Evolutionary conservation across 2,329 filamentous ascomycete genomes (phyloP).

Genomic region (Aureobasidium sp.): DNA sequence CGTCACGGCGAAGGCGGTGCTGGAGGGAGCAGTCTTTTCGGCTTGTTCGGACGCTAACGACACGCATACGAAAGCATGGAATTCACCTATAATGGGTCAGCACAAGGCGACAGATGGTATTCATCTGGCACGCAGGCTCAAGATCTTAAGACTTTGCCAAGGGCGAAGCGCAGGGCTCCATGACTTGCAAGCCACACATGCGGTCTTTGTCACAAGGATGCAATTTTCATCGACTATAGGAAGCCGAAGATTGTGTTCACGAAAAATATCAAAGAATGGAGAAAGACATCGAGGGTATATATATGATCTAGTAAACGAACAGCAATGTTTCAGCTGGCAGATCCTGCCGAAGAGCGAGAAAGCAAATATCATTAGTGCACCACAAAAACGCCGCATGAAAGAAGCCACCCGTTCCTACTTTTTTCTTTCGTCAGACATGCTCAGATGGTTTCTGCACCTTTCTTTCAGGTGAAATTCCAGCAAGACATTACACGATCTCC

Average conservation of each 20-base stretch:
- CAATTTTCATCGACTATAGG: not conserved
- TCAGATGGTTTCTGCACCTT: not conserved
- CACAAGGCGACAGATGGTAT: not conserved
- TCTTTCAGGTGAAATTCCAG: not conserved
- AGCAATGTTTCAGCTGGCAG: not conserved
- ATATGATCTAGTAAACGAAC: conserved; percentile 2
- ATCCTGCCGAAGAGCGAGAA: not conserved
- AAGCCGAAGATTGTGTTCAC: not conserved
- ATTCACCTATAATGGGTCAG: not conserved
- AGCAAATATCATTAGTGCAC: not conserved
- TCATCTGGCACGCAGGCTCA: not conserved
- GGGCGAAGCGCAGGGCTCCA: not conserved
- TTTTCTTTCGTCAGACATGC: conserved; percentile 11
- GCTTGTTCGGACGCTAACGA: conserved; percentile 18
- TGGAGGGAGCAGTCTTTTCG: conserved; percentile 32
- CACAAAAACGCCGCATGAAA: conserved; percentile 4
- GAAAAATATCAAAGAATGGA: not conserved
- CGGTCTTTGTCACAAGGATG: not conserved
- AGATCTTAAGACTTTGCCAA: not conserved
- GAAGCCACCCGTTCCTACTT: not conserved
- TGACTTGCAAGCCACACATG: not conserved
- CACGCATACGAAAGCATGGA: not conserved
- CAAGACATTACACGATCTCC: not conserved
- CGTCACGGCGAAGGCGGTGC: conserved; percentile 39
- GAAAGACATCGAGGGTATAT: conserved; percentile 1